Base-by-base conservation (phyloP, 1,284 basidiomycete genomes). In the Ustilago bromivora region DNA sequence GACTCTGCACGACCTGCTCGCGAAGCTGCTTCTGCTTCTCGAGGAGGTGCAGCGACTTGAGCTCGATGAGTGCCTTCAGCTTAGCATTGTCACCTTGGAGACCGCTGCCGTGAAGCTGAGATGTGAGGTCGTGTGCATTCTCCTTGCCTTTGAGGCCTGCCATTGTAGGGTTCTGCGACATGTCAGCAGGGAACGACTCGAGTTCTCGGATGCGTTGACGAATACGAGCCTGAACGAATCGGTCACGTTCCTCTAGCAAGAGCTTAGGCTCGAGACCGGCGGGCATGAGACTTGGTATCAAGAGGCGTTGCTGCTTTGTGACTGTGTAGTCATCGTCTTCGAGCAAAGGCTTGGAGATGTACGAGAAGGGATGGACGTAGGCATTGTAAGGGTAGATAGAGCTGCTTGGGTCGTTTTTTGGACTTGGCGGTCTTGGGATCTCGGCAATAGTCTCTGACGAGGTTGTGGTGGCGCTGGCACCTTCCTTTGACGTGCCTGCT, bases 301-400 rank as follows among this genome's bases (percentile, higher is more conserved):
- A 88, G 41, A 95, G 90, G 6, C 92, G 90, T 85, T 96, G 94
- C 55, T 93, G 89, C 61, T 92, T 91, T 43, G 92, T 91, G 0
- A 91, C 90, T 15, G 79, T 78, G 64, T 82, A 78, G 54, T 83
- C 77, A 46, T 75, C 75, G 13, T 77, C 75, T 56, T 79, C 70
- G 13, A 78, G 68, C 19, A 74, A 59, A 11, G 84, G 82, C 62
- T 83, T 83, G 57, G 79, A 82, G 23, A 89, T 87, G 58, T 88
- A 88, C 4, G 92, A 90, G 82, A 94, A 92, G 0, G 96, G 96
- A 82, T 96, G 91, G 32, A 90, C 89, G 86, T 92, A 97, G n/a
- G 96, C 92, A 86, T 98, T 98, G 89, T 96, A 98, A 0, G 96
- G 96, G 84, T 97, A 96, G 67, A 98, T 92, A 58, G 91, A 90